Percentiles rank a stretch among this genome's conserved stretches.
Evolutionary conservation across 2,329 filamentous ascomycete genomes (phyloP).

Genomic region (Trichoderma endophyticum): DNA sequence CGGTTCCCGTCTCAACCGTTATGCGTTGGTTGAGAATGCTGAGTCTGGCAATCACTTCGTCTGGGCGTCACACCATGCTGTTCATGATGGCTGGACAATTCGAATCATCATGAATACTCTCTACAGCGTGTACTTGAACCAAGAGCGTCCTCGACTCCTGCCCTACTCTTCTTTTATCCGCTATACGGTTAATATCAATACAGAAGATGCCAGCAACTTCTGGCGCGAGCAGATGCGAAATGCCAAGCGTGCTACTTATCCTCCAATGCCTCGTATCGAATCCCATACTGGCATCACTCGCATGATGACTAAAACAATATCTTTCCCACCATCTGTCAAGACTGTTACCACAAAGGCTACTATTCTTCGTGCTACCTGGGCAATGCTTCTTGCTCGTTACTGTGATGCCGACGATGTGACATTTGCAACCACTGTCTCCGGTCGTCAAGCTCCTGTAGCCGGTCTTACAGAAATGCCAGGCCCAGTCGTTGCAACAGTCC

Average conservation of each 20-base stretch:
- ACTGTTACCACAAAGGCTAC: slow-evolving; percentile 18
- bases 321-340: not conserved
- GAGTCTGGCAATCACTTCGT: slow-evolving; percentile 20
- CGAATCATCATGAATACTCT: slow-evolving; percentile 22
- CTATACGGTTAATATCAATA: slow-evolving; percentile 8
- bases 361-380: slow-evolving; percentile 25
- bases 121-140: not conserved
- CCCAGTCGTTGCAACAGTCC: slow-evolving; percentile 21
- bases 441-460: slow-evolving; percentile 21
- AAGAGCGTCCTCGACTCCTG: not conserved
- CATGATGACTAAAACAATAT: not conserved
- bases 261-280: not conserved
- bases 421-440: slow-evolving; percentile 25
- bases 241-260: slow-evolving; percentile 8
- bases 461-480: slow-evolving; percentile 20
- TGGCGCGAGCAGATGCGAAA: slow-evolving; percentile 1
- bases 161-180: slow-evolving; percentile 20
- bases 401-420: slow-evolving; percentile 21
- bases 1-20: slow-evolving; percentile 3
- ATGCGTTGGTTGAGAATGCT: not conserved
- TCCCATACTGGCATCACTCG: not conserved
- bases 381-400: slow-evolving; percentile 21
- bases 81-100: slow-evolving; percentile 31
- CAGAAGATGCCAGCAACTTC: not conserved
- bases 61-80: slow-evolving; percentile 28